These are phyloP conservation scores for Jaenimonas drosophilae DNA, from an alignment of 208 protist species.

Conservation along the genomic window DNA sequence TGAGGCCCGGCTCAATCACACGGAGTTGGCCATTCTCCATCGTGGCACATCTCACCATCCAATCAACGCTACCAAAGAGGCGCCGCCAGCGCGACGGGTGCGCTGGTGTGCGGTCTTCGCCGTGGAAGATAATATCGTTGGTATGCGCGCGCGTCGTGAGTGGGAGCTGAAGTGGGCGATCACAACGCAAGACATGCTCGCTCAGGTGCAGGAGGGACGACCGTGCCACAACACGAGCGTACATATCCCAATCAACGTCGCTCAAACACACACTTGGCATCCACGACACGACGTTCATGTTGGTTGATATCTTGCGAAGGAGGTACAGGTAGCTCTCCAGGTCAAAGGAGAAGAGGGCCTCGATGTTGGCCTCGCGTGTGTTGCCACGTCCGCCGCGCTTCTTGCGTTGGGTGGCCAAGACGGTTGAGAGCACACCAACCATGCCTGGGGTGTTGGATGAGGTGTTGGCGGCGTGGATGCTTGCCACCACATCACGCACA, in stretches of 20 bases:
- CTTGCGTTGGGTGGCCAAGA: too few relatives aligned
- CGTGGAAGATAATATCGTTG: conserved; percentile 50
- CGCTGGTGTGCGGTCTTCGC: conserved; percentile 18
- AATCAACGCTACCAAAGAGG: conserved; percentile 18
- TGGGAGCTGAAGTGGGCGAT: conserved; percentile 16
- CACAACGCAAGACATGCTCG: conserved; percentile 5
- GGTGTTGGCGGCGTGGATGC: too few relatives aligned
- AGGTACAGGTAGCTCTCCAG: conserved; percentile 11
- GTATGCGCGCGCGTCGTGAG: conserved; percentile 30
- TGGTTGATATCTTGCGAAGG: too few relatives aligned
- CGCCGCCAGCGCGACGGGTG: conserved; percentile 18
- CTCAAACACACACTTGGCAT: too few relatives aligned
- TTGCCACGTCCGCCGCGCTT: too few relatives aligned
- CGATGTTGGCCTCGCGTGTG: too few relatives aligned
- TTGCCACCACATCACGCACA: too few relatives aligned
- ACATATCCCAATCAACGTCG: conserved; percentile 65
- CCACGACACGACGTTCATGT: too few relatives aligned
- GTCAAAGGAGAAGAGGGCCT: too few relatives aligned
- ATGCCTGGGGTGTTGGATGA: too few relatives aligned
- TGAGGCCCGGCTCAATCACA: conserved; percentile 37
- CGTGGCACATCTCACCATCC: conserved; percentile 32
- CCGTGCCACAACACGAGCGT: conserved; percentile 39
- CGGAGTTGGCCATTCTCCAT: conserved; percentile 22
- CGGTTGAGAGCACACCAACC: too few relatives aligned
- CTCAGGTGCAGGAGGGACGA: conserved; percentile 29